phyloP scores from a whole-genome alignment of 2,329 filamentous ascomycete genomes.

The Didymellaceae sp. region DNA sequence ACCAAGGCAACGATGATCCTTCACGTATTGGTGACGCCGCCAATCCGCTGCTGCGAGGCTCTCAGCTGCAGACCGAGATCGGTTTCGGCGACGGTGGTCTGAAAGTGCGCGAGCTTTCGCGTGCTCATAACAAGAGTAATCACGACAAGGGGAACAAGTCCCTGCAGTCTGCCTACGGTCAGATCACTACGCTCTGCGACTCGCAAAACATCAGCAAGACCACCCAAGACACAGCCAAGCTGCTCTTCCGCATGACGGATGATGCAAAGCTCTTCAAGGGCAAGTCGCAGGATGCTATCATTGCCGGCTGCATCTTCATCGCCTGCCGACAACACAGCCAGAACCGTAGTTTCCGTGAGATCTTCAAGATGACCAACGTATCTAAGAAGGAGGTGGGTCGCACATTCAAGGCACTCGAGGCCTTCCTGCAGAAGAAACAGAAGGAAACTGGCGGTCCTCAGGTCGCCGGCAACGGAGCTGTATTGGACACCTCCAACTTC shows the following conservation, averaged over 20 bases:
- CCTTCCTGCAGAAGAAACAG: conserved; percentile 76
- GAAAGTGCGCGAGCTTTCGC: conserved; percentile 75
- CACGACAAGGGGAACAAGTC: conserved; percentile 84
- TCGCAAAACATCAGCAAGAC: conserved; percentile 69
- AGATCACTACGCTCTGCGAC: conserved; percentile 88
- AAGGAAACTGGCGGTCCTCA: conserved; percentile 32
- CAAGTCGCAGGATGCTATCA: conserved; percentile 91
- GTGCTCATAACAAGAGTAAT: conserved; percentile 81
- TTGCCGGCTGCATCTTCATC: conserved; percentile 97
- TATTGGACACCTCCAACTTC: conserved; percentile 64
- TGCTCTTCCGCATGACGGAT: conserved; percentile 92
- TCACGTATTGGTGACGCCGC: conserved; percentile 96
- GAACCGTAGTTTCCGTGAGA: conserved; percentile 90
- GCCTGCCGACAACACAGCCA: conserved; percentile 89
- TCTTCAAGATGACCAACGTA: conserved; percentile 90
- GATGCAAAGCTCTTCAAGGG: conserved; percentile 94
- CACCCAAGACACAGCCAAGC: conserved; percentile 88
- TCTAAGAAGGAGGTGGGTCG: conserved; percentile 97
- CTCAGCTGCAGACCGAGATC: conserved; percentile 87
- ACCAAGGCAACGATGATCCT: conserved; percentile 94
- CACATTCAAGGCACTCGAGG: conserved; percentile 91
- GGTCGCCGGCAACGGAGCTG: conserved; percentile 48
- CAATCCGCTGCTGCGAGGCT: conserved; percentile 87
- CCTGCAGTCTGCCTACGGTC: conserved; percentile 81
- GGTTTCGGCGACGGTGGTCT: conserved; percentile 78